Percentiles rank a stretch among this genome's conserved stretches.
phyloP scores from a whole-genome alignment of 345 rosid species.

The Citrus glauca region DNA sequence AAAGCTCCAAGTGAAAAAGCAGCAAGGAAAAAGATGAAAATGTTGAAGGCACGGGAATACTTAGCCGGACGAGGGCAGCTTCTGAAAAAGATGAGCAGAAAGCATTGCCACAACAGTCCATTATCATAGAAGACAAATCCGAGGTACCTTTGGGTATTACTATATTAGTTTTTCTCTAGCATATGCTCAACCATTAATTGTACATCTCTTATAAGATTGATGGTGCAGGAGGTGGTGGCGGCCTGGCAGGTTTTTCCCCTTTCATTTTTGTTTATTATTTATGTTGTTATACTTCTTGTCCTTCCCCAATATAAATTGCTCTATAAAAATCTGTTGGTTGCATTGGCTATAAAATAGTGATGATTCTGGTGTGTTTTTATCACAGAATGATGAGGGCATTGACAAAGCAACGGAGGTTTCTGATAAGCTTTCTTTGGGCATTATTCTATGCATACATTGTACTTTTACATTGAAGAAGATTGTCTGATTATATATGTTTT shows the following conservation, averaged over 20 bases:
- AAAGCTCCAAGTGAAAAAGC: slow-evolving; percentile 32
- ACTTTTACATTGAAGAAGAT: slow-evolving; percentile 1
- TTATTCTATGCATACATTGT: slow-evolving; percentile 6
- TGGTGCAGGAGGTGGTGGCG: not conserved
- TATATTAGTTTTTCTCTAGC: not conserved
- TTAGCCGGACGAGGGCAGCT: slow-evolving; percentile 21
- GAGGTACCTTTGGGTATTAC: slow-evolving; percentile 32
- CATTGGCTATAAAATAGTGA: not conserved
- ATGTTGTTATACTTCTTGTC: not conserved
- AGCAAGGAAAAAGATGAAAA: slow-evolving; percentile 33
- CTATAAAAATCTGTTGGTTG: not conserved
- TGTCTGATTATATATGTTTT: not conserved
- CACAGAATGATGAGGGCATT: slow-evolving; percentile 40
- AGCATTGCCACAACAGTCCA: slow-evolving; percentile 13
- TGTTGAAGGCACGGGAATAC: slow-evolving; percentile 20
- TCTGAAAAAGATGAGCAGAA: slow-evolving; percentile 23
- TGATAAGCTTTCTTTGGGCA: slow-evolving; percentile 8
- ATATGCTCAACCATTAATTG: not conserved
- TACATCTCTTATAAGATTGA: not conserved
- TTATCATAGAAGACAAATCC: slow-evolving; percentile 13
- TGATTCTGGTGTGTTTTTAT: slow-evolving; percentile 9
- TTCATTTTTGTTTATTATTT: not conserved
- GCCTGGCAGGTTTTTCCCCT: not conserved
- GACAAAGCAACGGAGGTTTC: slow-evolving; percentile 44
- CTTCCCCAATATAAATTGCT: not conserved